A percentile compares a stretch with the other conserved stretches of the same genome.
These are phyloP conservation scores for Chiua virens DNA, from an alignment of 768 basidiomycete genomes.

Conservation along the genomic window DNA sequence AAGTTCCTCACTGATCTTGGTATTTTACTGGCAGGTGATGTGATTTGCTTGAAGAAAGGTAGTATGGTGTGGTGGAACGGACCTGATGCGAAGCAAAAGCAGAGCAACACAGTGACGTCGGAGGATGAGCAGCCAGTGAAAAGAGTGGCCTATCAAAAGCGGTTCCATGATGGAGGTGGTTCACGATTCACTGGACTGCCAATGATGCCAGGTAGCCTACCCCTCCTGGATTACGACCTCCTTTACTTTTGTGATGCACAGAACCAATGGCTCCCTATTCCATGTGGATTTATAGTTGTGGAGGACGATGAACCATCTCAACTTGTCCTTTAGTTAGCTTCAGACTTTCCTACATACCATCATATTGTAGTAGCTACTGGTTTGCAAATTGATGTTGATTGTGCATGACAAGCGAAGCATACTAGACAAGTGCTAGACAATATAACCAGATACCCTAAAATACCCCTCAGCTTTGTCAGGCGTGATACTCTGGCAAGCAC, in stretches of 20 bases:
- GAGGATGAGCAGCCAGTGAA: neutral
- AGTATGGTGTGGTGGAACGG: slow-evolving; percentile 1
- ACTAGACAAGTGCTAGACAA: neutral
- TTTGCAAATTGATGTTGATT: too few species aligned
- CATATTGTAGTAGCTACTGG: too few species aligned
- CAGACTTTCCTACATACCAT: too few species aligned
- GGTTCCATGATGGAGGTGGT: neutral
- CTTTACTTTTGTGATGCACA: too few species aligned
- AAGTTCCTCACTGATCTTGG: neutral
- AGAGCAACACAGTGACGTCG: neutral
- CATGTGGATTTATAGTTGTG: too few species aligned
- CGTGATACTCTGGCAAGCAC: slow-evolving; percentile 1
- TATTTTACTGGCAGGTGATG: neutral
- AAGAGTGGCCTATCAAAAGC: neutral
- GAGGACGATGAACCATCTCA: too few species aligned
- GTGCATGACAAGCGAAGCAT: too few species aligned
- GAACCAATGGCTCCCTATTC: too few species aligned
- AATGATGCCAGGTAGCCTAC: neutral
- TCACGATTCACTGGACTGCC: neutral
- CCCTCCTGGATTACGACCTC: too few species aligned
- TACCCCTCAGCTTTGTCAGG: slow-evolving; percentile 1
- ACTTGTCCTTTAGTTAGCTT: too few species aligned
- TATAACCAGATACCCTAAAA: slow-evolving; percentile 6
- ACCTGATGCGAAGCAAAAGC: neutral
- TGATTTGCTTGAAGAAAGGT: neutral